Base-by-base conservation (phyloP, 257 asterid species). In the Petunia axillaris region DNA sequence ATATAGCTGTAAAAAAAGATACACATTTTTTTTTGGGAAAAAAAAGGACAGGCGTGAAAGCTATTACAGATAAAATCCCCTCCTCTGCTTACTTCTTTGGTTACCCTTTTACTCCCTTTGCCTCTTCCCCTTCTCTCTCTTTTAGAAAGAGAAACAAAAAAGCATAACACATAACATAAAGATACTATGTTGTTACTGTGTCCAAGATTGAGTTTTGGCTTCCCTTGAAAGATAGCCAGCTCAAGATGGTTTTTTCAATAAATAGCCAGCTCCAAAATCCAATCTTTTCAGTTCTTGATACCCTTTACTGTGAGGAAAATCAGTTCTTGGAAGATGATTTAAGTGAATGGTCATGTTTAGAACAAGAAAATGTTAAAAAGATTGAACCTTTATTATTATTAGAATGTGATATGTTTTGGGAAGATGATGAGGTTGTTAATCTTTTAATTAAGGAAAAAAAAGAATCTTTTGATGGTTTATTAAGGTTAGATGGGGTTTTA, bases 391-490 rank as follows among this genome's bases (percentile, higher is more conserved):
- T 83, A 68, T 46, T 84, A 86, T 85, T 90, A 57, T 80, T 79
- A 40, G 93, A 88, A 82, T 90, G 87, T 78, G 98, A 95, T 87
- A 79, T 90, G 73, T 87, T 89, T 73, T 95, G 98, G 99, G 99
- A 93, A 68, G 92, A 91, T 15, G 94, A 88, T 1, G 98, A 95
- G 92, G 88, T 95, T 73, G 77, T 63, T 44, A 40, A 70, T 63
- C 92, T 95, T 10, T 81, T 95, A 78, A 79, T 84, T 4, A 91
- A 91, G 80, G 97, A 95, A 84, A 89, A 89, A 79, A 89, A 89
- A 79, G 86, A 80, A 65, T 16, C 85, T 40, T 78, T 25, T 54
- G 85, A 81, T 46, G 85, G 8, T 13, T 66, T 87, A 9, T 66
- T 87, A 9, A 73, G 13, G 74, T 78, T 85, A 7, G 91, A 91